These are phyloP conservation scores for Vigna angularis DNA, from an alignment of 306 rosid genomes.

Conservation along the genomic window DNA sequence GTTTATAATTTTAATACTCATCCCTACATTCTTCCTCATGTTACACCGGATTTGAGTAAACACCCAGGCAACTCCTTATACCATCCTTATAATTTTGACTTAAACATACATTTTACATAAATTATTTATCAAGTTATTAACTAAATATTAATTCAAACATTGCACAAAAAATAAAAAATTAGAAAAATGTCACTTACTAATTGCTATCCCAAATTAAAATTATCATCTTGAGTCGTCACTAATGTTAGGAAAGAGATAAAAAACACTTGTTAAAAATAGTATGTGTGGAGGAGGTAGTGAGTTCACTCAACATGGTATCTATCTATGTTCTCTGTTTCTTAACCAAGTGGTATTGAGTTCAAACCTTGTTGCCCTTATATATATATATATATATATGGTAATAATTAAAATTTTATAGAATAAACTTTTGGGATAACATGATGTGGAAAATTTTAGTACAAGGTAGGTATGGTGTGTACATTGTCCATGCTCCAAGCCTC, in stretches of 20 bases:
- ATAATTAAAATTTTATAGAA: background rate
- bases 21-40: too few relatives aligned
- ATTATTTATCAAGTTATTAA: too few relatives aligned
- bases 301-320: background rate
- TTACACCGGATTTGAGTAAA: too few relatives aligned
- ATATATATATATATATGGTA: background rate
- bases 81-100: too few relatives aligned
- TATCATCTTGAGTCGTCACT: background rate
- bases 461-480: background rate
- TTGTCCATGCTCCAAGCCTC: slow-evolving; percentile 16
- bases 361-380: background rate
- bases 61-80: too few relatives aligned
- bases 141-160: too few relatives aligned
- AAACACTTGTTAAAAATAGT: background rate
- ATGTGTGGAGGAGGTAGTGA: background rate
- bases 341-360: background rate
- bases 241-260: background rate
- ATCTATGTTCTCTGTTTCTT: too few relatives aligned
- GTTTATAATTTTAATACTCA: too few relatives aligned
- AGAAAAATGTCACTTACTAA: too few relatives aligned
- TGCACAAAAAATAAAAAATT: too few relatives aligned
- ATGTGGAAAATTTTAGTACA: slow-evolving; percentile 7
- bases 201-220: background rate
- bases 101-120: too few relatives aligned
- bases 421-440: slow-evolving; percentile 11